Conservation (phyloP, 768 basidiomycete genomes). For the Artomyces pyxidatus region DNA sequence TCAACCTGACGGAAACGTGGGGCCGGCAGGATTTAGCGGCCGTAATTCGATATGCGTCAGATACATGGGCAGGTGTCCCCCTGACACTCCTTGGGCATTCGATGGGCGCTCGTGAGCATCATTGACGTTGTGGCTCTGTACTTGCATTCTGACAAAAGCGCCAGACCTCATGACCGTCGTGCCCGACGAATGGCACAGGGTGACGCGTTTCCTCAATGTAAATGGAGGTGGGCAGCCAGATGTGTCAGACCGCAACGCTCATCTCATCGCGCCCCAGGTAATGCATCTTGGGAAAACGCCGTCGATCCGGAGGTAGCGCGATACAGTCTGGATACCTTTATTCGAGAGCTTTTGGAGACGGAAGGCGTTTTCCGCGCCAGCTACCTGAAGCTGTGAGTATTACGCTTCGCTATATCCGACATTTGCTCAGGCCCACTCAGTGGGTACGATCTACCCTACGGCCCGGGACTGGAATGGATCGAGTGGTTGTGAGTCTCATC, state of each 20-base stretch:
- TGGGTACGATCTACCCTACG: not conserved
- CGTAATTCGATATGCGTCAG: not conserved
- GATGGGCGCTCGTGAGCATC: not conserved
- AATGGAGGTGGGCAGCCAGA: not conserved
- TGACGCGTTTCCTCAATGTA: not conserved
- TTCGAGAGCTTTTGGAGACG: not conserved
- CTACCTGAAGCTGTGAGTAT: not conserved
- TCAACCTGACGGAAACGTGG: not conserved
- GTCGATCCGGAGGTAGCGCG: not conserved
- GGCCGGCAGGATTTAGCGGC: not conserved
- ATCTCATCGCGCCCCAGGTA: not conserved
- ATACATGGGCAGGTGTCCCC: not conserved
- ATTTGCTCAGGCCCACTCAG: not conserved
- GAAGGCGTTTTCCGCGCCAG: not conserved
- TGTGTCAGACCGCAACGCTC: not conserved
- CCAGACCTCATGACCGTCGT: not conserved
- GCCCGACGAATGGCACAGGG: not conserved
- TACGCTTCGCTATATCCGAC: not conserved
- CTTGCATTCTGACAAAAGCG: not conserved
- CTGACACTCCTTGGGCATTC: not conserved
- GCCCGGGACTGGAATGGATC: not conserved
- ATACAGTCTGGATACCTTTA: not conserved
- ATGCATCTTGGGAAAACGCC: not conserved
- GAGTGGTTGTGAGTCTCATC: not conserved
- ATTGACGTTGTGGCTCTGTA: not conserved